Evolutionary conservation across 2,329 filamentous ascomycete genomes (phyloP).

Genomic region (Xylariaceae sp.): DNA sequence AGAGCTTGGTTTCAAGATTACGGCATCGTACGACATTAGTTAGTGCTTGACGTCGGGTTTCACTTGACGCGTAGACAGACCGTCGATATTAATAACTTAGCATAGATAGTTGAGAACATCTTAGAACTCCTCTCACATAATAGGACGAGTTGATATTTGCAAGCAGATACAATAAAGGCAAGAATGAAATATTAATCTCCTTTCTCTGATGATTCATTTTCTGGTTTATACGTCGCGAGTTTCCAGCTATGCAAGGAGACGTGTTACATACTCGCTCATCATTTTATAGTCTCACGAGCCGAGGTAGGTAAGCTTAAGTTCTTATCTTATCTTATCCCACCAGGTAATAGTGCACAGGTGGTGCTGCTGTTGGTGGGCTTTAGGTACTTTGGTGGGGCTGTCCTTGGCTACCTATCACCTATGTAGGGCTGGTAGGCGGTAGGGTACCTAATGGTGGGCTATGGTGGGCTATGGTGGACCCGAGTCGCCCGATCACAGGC

Average conservation of each 20-base stretch:
- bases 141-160: too few species aligned
- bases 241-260: too few species aligned
- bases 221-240: background rate
- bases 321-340: background rate
- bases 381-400: too few species aligned
- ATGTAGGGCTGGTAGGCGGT: too few species aligned
- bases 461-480: background rate
- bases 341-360: too few species aligned
- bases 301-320: background rate
- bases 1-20: background rate
- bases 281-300: too few species aligned
- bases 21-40: background rate
- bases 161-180: too few species aligned
- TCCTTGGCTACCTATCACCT: too few species aligned
- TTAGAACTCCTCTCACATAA: too few species aligned
- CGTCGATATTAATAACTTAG: background rate
- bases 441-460: background rate
- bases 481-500: background rate
- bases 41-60: background rate
- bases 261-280: too few species aligned
- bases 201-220: background rate
- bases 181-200: background rate
- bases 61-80: too few species aligned
- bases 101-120: background rate
- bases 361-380: too few species aligned